These are phyloP conservation scores for Fusarium proliferatum DNA, from an alignment of 2,329 filamentous ascomycete genomes.

Conservation along the genomic window DNA sequence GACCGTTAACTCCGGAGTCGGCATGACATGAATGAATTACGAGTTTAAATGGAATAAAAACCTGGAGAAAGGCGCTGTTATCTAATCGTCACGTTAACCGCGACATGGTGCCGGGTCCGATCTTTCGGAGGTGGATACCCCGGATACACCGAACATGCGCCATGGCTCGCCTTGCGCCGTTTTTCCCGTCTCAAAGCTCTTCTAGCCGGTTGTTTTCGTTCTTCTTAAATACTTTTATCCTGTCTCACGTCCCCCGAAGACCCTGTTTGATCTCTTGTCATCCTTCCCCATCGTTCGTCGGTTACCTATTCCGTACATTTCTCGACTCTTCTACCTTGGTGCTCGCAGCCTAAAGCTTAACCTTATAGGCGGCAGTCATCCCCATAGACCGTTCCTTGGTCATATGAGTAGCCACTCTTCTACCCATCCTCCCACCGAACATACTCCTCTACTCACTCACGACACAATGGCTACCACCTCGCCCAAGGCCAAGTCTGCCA, in stretches of 20 bases:
- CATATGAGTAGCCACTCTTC: conserved; percentile 18
- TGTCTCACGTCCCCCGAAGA: background rate
- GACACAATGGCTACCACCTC: conserved; percentile 13
- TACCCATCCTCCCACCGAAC: conserved; percentile 8
- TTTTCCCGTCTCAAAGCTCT: conserved; percentile 32
- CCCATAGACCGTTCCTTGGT: background rate
- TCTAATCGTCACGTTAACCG: conserved; percentile 6
- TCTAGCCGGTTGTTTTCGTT: conserved; percentile 23
- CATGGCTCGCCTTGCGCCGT: conserved; percentile 12
- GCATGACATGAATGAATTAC: conserved; percentile 16
- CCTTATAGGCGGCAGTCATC: too few species aligned
- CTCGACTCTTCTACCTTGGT: background rate
- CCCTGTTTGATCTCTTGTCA: background rate
- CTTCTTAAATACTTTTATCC: conserved; percentile 11
- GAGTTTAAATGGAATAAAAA: conserved; percentile 28
- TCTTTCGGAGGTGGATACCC: conserved; percentile 24
- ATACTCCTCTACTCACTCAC: conserved; percentile 8
- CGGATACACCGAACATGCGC: conserved; percentile 29
- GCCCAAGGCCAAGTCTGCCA: conserved; percentile 9
- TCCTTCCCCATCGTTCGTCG: background rate
- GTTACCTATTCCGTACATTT: background rate
- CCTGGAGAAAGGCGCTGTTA: conserved; percentile 13
- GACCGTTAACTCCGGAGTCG: conserved; percentile 1
- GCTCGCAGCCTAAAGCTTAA: too few species aligned
- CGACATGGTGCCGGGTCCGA: conserved; percentile 10